phyloP scores from a whole-genome alignment of 106 monocot species.

The Acanthochlamys bracteata region DNA sequence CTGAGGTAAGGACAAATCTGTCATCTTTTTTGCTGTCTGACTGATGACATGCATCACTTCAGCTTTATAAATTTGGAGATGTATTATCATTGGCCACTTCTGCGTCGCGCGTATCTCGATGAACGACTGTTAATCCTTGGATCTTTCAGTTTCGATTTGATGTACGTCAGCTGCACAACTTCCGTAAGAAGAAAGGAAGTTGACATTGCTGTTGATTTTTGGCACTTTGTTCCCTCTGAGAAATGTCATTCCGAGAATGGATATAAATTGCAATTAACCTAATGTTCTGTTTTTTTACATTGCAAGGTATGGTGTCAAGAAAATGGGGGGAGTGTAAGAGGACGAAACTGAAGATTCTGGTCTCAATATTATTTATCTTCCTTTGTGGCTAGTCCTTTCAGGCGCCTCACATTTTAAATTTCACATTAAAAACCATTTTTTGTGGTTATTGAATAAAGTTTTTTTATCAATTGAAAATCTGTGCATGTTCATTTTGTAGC shows the following conservation, averaged over 20 bases:
- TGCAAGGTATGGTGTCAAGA: not conserved
- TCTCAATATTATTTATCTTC: too few species aligned
- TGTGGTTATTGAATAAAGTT: too few species aligned
- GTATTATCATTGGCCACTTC: not conserved
- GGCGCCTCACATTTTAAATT: too few species aligned
- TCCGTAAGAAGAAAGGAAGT: conserved; percentile 88
- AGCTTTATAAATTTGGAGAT: not conserved
- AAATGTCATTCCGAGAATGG: not conserved
- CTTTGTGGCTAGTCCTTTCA: too few species aligned
- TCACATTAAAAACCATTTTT: too few species aligned
- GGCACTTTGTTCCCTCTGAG: conserved; percentile 73
- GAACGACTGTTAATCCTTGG: not conserved
- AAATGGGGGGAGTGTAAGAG: too few species aligned
- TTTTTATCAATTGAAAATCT: too few species aligned
- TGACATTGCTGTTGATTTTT: conserved; percentile 89
- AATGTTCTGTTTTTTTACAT: not conserved
- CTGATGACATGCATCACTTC: not conserved
- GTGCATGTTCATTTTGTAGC: too few species aligned
- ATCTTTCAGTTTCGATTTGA: conserved; percentile 72
- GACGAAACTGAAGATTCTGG: too few species aligned
- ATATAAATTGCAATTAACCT: not conserved
- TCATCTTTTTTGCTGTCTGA: too few species aligned
- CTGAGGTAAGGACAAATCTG: conserved; percentile 44
- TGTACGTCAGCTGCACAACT: conserved; percentile 78
- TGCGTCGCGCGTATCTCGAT: not conserved